Conservation (phyloP, 176 grass and related monocot species). For the Poa annua region DNA sequence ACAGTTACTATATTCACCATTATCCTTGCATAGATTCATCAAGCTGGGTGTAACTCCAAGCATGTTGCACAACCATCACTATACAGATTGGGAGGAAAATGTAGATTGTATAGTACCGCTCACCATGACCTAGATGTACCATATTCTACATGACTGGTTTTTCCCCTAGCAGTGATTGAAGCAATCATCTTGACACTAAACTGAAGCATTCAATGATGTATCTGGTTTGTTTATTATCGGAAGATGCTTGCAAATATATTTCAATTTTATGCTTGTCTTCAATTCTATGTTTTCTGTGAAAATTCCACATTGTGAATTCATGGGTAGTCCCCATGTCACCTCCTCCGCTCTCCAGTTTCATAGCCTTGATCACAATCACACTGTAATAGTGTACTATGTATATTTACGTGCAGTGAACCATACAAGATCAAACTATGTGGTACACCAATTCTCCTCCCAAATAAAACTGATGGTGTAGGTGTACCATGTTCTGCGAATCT, state of each 20-base stretch:
- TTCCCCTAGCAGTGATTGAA: neutral
- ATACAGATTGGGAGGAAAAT: neutral
- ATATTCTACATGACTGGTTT: neutral
- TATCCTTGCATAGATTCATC: neutral
- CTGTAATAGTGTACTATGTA: neutral
- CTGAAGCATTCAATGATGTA: neutral
- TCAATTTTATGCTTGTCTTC: constrained; percentile 4
- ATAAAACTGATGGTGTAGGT: neutral
- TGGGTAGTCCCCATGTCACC: neutral
- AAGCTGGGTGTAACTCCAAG: neutral
- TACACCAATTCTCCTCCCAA: constrained; percentile 6
- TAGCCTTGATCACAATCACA: neutral
- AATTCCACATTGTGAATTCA: neutral
- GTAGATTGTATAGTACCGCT: neutral
- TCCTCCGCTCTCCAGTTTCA: neutral
- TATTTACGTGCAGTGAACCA: neutral
- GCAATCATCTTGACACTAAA: neutral
- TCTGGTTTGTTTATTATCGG: neutral
- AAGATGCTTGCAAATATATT: neutral
- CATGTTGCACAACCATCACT: neutral
- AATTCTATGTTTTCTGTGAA: neutral
- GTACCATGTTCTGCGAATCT: neutral
- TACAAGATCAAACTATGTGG: neutral
- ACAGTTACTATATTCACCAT: neutral
- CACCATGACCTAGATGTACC: neutral